A percentile compares a stretch with the other conserved stretches of the same genome.
phyloP scores from a whole-genome alignment of 1,139 yeast species.

The Yamadazyma membranifaciens region DNA sequence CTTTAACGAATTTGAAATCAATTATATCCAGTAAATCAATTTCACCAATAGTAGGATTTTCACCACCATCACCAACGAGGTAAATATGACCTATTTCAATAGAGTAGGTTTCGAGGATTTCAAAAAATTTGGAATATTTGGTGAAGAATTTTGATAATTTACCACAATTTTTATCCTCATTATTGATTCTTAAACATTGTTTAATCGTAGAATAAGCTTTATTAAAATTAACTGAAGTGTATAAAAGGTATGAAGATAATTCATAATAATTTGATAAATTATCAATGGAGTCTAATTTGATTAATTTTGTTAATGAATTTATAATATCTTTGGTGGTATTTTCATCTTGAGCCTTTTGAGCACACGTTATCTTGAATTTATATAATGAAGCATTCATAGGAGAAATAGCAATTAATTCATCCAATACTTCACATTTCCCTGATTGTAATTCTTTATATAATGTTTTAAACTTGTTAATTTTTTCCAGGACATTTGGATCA shows the following conservation, averaged over 20 bases:
- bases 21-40: slow-evolving; percentile 21
- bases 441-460: slow-evolving; percentile 19
- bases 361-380: slow-evolving; percentile 20
- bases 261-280: slow-evolving; percentile 29
- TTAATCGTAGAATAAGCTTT: slow-evolving; percentile 50
- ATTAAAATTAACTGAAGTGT: slow-evolving; percentile 50
- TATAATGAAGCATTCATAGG: slow-evolving; percentile 21
- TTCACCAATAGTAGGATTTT: slow-evolving; percentile 15
- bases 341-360: slow-evolving; percentile 16
- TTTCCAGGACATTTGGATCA: slow-evolving; percentile 16
- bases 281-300: slow-evolving; percentile 30
- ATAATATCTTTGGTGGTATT: slow-evolving; percentile 20
- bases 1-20: slow-evolving; percentile 24
- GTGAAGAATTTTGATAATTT: slow-evolving; percentile 44
- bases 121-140: slow-evolving; percentile 30
- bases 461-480: slow-evolving; percentile 16
- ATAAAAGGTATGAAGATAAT: slow-evolving; percentile 45
- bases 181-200: slow-evolving; percentile 66
- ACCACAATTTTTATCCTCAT: slow-evolving; percentile 60
- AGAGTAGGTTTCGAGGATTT: slow-evolving; percentile 45
- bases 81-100: slow-evolving; percentile 36
- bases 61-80: slow-evolving; percentile 16
- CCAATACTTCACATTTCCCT: slow-evolving; percentile 22
- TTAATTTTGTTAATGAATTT: slow-evolving; percentile 24
- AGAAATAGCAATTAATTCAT: slow-evolving; percentile 21